phyloP scores from a whole-genome alignment of 495 filamentous ascomycete species.

The Podospora fimiseda region DNA sequence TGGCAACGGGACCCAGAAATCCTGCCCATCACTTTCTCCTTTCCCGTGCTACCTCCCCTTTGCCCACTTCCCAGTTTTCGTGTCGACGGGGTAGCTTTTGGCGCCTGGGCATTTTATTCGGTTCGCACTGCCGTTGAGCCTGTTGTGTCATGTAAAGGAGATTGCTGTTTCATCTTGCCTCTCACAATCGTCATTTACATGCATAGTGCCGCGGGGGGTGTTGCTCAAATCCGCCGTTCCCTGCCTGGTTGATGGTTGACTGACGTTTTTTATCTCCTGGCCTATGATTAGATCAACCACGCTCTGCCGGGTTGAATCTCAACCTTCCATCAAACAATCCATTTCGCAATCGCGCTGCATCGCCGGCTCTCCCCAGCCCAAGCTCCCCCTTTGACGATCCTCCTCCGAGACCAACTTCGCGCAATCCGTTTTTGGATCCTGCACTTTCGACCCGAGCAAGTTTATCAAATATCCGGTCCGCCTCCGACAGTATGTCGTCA shows the following conservation, averaged over 20 bases:
- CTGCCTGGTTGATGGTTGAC: constrained; percentile 16
- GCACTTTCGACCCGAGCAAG: constrained; percentile 48
- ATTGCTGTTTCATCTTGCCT: constrained; percentile 46
- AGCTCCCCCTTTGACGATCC: constrained; percentile 49
- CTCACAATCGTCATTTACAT: constrained; percentile 40
- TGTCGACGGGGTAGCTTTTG: constrained; percentile 13
- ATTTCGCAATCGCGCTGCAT: constrained; percentile 85
- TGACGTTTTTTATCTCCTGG: constrained; percentile 29
- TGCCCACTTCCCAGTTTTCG: constrained; percentile 30
- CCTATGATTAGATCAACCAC: constrained; percentile 39
- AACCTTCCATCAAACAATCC: constrained; percentile 92
- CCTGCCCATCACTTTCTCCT: no score
- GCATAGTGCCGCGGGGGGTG: constrained; percentile 29
- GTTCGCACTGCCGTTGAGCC: constrained; percentile 33
- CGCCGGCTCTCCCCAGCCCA: constrained; percentile 49
- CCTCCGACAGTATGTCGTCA: constrained; percentile 52
- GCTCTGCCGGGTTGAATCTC: constrained; percentile 35
- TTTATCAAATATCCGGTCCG: constrained; percentile 31
- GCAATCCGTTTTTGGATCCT: constrained; percentile 88
- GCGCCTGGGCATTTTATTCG: constrained; percentile 19
- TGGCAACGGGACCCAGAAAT: constrained; percentile 18
- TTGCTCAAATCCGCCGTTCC: constrained; percentile 21
- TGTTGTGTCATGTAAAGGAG: constrained; percentile 46
- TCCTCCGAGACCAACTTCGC: constrained; percentile 67
- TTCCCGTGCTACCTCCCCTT: no score